Conservation (phyloP, 139 green algal species). For the Closterium sp. region DNA sequence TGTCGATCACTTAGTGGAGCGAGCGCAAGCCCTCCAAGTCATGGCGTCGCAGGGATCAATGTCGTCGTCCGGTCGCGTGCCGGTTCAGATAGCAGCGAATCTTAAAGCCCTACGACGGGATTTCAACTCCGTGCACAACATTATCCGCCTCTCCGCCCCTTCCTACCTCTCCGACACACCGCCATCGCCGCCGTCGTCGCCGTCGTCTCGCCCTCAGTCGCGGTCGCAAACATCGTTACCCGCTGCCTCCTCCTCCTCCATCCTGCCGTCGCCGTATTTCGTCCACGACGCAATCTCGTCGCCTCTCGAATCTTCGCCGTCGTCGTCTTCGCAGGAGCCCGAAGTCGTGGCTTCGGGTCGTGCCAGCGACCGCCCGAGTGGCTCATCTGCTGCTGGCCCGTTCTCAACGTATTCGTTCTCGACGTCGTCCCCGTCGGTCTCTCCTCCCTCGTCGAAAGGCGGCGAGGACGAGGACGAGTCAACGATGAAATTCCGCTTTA, state of each 20-base stretch:
- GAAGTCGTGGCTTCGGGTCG: not conserved
- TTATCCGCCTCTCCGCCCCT: not conserved
- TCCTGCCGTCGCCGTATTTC: not conserved
- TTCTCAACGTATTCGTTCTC: not conserved
- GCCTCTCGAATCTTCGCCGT: not conserved
- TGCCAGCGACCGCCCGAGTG: not conserved
- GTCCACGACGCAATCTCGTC: not conserved
- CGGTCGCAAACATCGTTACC: not conserved
- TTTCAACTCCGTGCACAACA: not conserved
- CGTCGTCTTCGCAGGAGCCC: not conserved
- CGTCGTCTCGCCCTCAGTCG: not conserved
- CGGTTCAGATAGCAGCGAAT: not conserved
- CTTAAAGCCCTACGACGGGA: not conserved
- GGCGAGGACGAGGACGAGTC: not conserved
- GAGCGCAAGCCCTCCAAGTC: not conserved
- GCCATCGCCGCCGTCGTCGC: not conserved
- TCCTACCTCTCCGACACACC: not conserved
- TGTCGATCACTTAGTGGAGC: not conserved
- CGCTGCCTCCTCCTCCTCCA: not conserved
- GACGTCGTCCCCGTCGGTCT: not conserved
- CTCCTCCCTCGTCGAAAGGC: not conserved
- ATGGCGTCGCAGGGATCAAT: not conserved
- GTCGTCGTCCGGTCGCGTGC: not conserved
- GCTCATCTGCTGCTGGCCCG: not conserved
- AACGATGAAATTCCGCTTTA: not conserved